Evolutionary conservation across 257 asterid genomes (phyloP).

Genomic region (Nicotiana knightiana): DNA sequence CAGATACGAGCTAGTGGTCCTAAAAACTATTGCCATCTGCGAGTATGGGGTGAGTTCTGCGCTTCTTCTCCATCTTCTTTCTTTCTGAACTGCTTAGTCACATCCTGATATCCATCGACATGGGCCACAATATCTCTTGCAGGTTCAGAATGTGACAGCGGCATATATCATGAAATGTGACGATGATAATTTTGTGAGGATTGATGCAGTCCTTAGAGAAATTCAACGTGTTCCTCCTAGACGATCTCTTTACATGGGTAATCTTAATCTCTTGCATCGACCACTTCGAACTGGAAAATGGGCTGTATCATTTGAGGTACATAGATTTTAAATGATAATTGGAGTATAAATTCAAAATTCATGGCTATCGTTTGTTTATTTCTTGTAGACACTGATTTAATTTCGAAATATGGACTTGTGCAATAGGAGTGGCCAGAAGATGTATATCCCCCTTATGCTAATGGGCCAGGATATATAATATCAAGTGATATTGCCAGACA

Average conservation of each 20-base stretch:
- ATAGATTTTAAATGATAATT: neutral
- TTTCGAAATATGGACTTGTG: neutral
- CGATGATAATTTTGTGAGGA: slow-evolving; percentile 85
- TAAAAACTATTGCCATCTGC: slow-evolving; percentile 91
- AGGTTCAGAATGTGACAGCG: slow-evolving; percentile 76
- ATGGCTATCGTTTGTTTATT: neutral
- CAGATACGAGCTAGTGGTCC: slow-evolving; percentile 93
- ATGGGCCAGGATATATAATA: slow-evolving; percentile 93
- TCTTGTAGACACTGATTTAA: neutral
- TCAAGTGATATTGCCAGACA: slow-evolving; percentile 74
- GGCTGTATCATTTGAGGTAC: slow-evolving; percentile 94
- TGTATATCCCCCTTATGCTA: slow-evolving; percentile 92
- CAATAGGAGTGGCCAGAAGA: slow-evolving; percentile 98
- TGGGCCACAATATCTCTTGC: slow-evolving; percentile 20
- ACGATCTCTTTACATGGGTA: slow-evolving; percentile 82
- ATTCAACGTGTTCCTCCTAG: slow-evolving; percentile 47
- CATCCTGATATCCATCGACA: neutral
- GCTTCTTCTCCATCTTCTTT: slow-evolving; percentile 3
- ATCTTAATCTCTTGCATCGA: slow-evolving; percentile 82
- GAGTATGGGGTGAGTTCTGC: slow-evolving; percentile 70
- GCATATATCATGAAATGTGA: slow-evolving; percentile 89
- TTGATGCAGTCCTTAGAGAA: slow-evolving; percentile 64
- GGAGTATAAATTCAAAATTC: neutral
- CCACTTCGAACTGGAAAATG: slow-evolving; percentile 97
- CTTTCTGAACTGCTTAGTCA: neutral